A percentile compares a stretch with the other conserved stretches of the same genome.
These are phyloP conservation scores for Candida dubliniensis DNA, from an alignment of 1,139 yeast genomes.

Conservation along the genomic window DNA sequence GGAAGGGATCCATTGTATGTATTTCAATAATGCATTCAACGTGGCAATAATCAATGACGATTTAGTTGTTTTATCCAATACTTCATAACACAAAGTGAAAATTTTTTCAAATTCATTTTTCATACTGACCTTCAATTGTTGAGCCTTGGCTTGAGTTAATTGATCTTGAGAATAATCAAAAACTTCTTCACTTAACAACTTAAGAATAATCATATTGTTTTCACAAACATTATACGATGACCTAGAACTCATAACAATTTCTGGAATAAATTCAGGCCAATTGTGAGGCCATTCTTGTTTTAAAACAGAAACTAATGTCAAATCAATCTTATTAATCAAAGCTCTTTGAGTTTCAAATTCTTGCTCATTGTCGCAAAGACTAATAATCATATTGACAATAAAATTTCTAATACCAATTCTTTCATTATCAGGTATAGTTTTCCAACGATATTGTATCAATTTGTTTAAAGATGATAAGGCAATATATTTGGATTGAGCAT, in stretches of 20 bases:
- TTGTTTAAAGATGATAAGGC: constrained; percentile 89
- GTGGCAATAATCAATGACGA: constrained; percentile 85
- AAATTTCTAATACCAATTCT: constrained; percentile 85
- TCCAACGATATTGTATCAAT: constrained; percentile 91
- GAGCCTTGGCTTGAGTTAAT: constrained; percentile 93
- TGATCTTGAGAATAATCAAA: constrained; percentile 93
- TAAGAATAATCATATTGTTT: constrained; percentile 91
- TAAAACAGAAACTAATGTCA: constrained; percentile 88
- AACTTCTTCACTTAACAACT: constrained; percentile 89
- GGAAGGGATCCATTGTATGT: constrained; percentile 92
- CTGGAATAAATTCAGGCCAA: constrained; percentile 98
- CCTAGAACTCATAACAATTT: constrained; percentile 80
- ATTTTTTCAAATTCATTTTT: constrained; percentile 89
- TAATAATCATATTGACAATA: constrained; percentile 88
- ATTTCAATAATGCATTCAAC: constrained; percentile 75
- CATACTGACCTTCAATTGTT: constrained; percentile 78
- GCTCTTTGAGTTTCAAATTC: constrained; percentile 75
- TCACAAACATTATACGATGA: constrained; percentile 93
- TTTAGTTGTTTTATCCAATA: constrained; percentile 81
- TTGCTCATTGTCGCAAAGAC: constrained; percentile 85
- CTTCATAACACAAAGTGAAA: constrained; percentile 89
- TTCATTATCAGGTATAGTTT: constrained; percentile 83
- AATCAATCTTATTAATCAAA: constrained; percentile 86
- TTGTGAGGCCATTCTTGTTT: constrained; percentile 99
- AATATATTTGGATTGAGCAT: constrained; percentile 87